Evolutionary conservation across 306 rosid genomes (phyloP).

Genomic region (Lathyrus tuberosus): DNA sequence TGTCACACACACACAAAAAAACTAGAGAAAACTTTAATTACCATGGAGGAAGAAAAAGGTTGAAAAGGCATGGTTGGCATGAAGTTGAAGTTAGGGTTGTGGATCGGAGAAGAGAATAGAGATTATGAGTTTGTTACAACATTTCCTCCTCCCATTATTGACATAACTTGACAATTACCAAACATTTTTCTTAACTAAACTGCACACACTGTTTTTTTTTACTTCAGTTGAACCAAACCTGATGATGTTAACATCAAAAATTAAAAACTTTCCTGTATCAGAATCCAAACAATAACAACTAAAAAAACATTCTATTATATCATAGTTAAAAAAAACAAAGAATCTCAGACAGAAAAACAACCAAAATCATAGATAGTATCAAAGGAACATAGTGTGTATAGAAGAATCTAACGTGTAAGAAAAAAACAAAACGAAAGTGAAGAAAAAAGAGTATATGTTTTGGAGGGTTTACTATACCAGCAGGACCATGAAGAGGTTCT

Average conservation of each 20-base stretch:
- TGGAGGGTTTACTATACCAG: conserved; percentile 10
- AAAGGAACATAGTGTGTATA: background rate
- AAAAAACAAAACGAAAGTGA: background rate
- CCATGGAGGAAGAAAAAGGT: conserved; percentile 59
- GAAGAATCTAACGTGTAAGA: conserved; percentile 9
- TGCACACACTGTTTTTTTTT: background rate
- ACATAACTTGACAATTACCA: conserved; percentile 97
- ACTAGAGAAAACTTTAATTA: background rate
- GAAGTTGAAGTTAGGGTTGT: conserved; percentile 89
- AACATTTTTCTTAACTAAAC: conserved; percentile 55
- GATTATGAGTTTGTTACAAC: conserved; percentile 73
- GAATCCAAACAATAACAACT: conserved; percentile 34
- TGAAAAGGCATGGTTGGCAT: conserved; percentile 71
- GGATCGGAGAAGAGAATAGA: conserved; percentile 77
- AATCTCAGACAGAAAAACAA: conserved; percentile 3
- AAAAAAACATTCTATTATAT: conserved; percentile 33
- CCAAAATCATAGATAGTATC: too few species aligned
- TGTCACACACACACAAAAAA: background rate
- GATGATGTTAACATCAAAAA: conserved; percentile 25
- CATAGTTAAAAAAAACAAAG: conserved; percentile 5
- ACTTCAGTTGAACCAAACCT: conserved; percentile 44
- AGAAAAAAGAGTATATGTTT: background rate
- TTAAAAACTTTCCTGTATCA: conserved; percentile 34
- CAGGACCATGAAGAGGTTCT: conserved; percentile 14
- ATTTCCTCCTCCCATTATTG: conserved; percentile 78